Evolutionary conservation across 495 filamentous ascomycete genomes (phyloP).

Genomic region (Podospora comata): DNA sequence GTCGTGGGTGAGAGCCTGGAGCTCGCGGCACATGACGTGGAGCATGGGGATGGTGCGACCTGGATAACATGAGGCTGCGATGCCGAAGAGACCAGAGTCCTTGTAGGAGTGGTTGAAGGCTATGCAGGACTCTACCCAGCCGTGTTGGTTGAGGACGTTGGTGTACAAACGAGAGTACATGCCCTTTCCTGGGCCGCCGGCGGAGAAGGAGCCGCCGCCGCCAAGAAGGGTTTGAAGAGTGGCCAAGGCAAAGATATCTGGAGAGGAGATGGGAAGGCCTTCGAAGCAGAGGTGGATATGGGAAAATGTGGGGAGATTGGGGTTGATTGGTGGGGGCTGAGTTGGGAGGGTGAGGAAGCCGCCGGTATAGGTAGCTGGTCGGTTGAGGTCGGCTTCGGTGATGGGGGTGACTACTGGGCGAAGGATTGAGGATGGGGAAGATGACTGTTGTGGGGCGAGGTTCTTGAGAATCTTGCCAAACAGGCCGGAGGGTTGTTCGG

Average conservation of each 20-base stretch:
- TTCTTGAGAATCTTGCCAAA: constrained; percentile 87
- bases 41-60: constrained; percentile 73
- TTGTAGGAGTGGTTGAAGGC: constrained; percentile 98
- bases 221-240: constrained; percentile 96
- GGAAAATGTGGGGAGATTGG: constrained; percentile 74
- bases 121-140: constrained; percentile 92
- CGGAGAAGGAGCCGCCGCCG: constrained; percentile 95
- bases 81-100: constrained; percentile 92
- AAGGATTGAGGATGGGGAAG: constrained; percentile 56
- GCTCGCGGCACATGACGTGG: constrained; percentile 89
- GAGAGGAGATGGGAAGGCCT: constrained; percentile 81
- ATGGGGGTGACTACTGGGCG: constrained; percentile 39
- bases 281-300: constrained; percentile 96
- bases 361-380: constrained; percentile 85
- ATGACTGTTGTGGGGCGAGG: constrained; percentile 61
- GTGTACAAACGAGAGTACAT: constrained; percentile 98
- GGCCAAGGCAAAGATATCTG: constrained; percentile 93
- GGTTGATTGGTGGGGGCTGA: constrained; percentile 70
- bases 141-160: constrained; percentile 94
- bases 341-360: constrained; percentile 83
- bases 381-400: constrained; percentile 55
- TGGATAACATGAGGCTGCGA: constrained; percentile 79
- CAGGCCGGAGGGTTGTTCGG: constrained; percentile 54
- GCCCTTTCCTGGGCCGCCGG: constrained; percentile 94
- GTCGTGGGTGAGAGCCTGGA: constrained; percentile 72